phyloP scores from a whole-genome alignment of 2,329 filamentous ascomycete species.

The Neoscytalidium dimidiatum region DNA sequence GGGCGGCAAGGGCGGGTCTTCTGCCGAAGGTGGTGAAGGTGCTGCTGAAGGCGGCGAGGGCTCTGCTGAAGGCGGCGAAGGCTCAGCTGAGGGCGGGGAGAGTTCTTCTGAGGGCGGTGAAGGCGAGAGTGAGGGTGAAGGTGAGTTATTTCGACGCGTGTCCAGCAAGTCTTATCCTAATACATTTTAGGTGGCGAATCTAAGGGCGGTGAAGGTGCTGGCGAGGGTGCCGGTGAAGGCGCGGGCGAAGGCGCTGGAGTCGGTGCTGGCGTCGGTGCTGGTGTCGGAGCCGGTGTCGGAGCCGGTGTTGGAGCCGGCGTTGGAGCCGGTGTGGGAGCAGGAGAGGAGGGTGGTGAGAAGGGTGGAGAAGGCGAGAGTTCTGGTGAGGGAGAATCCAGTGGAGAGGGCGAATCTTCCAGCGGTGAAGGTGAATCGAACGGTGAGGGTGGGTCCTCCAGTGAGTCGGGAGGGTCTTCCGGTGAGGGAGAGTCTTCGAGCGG shows the following conservation, averaged over 20 bases:
- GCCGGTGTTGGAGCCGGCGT: not conserved
- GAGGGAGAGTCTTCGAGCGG: not conserved
- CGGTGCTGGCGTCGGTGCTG: not conserved
- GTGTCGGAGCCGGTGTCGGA: not conserved
- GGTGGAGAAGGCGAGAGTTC: not conserved
- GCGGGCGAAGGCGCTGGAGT: not conserved
- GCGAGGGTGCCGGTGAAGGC: not conserved
- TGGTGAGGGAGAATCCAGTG: not conserved
- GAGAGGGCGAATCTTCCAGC: no score
- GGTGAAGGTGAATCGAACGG: not conserved
- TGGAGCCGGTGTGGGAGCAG: not conserved
- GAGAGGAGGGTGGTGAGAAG: not conserved
- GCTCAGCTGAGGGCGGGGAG: not conserved
- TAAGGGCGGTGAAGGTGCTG: not conserved
- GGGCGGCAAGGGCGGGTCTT: not conserved
- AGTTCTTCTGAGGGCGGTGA: not conserved
- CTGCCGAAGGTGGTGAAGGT: not conserved
- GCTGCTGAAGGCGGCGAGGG: not conserved
- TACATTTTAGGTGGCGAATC: no score
- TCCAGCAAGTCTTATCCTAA: no score
- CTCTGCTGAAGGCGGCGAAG: not conserved
- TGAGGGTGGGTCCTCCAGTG: not conserved
- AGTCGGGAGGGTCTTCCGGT: not conserved
- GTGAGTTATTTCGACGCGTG: no score
- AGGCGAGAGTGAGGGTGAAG: not conserved